Evolutionary conservation across 768 basidiomycete species (phyloP), one percentile per base, ranked within the genome.

Genomic region (Mrakia blollopis): DNA sequence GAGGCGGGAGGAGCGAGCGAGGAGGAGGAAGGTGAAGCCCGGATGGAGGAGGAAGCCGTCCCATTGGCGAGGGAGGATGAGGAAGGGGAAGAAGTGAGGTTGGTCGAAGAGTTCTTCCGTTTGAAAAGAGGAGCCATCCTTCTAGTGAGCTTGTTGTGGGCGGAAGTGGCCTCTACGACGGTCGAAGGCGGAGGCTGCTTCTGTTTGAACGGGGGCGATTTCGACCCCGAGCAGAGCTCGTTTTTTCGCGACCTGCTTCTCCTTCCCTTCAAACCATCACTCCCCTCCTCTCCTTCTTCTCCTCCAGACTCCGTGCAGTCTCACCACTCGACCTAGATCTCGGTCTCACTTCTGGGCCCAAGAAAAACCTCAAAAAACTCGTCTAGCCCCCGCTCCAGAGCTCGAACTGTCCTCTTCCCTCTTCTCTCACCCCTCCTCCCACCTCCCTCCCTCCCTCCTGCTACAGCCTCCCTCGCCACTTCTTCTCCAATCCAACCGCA

Each of bases 1-100:
- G 65, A 39, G 23, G 65, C 23, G 18, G 65, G 32, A 37, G 65
- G 65, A 39, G 35, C 65, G 65, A 68, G 63, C 35, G 63, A 68
- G 65, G 35, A 39, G 35, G 35, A n/a, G 37, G 65, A 68, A 18
- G n/a, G 62, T 8, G 62, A 32, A n/a, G 30, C 28, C 30, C 7
- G 6, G 13, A 50, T 50, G 16, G 35, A 32, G 3, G 62, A 35
- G 11, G 30, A 63, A 10, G 65, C 18, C 25, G 65, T 10, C 25
- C 65, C 35, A 30, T 68, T 68, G 2, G 65, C 65, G 65, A 68
- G 35, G 21, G 62, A 63, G 3, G 62, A 28, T 3, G 62, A 63
- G 2, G 65, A 39, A 11, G 65, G 37, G 21, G 65, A 68, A 21
- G 65, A 5, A 9, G 35, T 25, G 11, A 68, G 21, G 39, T 39